Evolutionary conservation across 169 alveolate genomes (phyloP).

Genomic region (Pseudocohnilembus persalinus): DNA sequence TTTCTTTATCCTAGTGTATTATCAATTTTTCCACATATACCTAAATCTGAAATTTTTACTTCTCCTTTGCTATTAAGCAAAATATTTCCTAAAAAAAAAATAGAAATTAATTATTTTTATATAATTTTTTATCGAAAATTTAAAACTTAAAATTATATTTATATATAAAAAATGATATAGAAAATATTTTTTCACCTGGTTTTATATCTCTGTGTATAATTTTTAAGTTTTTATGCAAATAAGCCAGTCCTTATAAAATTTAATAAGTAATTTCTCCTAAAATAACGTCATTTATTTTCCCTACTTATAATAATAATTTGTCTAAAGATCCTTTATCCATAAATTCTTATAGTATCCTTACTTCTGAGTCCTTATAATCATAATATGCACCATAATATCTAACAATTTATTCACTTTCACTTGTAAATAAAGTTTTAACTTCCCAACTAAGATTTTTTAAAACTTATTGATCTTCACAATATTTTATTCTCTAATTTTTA

Average conservation of each 20-base stretch:
- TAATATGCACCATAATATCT: constrained; percentile 62
- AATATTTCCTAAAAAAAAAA: constrained; percentile 43
- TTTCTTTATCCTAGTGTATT: constrained; percentile 59
- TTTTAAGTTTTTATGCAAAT: constrained; percentile 64
- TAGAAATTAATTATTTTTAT: too few species aligned
- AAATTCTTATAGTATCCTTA: constrained; percentile 58
- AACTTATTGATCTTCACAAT: constrained; percentile 23
- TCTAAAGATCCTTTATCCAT: constrained; percentile 67
- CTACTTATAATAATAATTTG: constrained; percentile 38
- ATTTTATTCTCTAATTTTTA: constrained; percentile 21
- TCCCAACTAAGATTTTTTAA: constrained; percentile 55
- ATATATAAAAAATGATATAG: too few species aligned
- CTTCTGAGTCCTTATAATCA: constrained; percentile 53
- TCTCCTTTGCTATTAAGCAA: constrained; percentile 74
- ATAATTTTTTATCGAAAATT: too few species aligned
- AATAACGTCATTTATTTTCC: constrained; percentile 50
- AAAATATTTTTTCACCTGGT: constrained; percentile 40
- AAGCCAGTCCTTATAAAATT: constrained; percentile 70
- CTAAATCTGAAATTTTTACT: constrained; percentile 80
- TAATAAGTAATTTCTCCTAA: constrained; percentile 53
- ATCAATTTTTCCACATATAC: constrained; percentile 70
- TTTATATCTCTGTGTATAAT: constrained; percentile 83
- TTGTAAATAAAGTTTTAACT: constrained; percentile 59
- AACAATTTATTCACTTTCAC: constrained; percentile 61
- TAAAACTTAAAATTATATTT: too few species aligned